Base-by-base conservation (phyloP, 208 protist species). In the Crithidia brevicula region DNA sequence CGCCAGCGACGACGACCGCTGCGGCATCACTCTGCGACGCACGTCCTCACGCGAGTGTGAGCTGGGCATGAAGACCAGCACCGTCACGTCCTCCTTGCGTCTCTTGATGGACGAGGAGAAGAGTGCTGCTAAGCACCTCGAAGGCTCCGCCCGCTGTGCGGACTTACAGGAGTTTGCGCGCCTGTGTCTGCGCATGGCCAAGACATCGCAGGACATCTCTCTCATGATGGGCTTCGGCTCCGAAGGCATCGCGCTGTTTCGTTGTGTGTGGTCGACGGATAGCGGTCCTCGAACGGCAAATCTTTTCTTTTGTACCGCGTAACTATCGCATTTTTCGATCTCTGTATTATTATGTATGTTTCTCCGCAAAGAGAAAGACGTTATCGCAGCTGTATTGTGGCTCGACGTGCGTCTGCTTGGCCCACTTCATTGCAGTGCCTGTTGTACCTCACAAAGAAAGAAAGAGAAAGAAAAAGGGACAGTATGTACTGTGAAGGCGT, bases 201-300 rank as follows among this genome's bases (percentile, higher is more conserved):
- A 64, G 52, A 16, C 49, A 43, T 53, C 27, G 42, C 33, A 22
- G 4, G 46, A 9, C 13, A 18, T 16, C 4, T 60, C 65, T 6
- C 67, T 93, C 43, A 75, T 54, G 68, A 45, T 93, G 58, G 83
- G 84, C 28, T 83, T 93, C 57, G 80, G 81, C 16, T 47, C 56
- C 15, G 60, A 81, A 51, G 77, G 69, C 13, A 60, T 90, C 18
- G 67, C 79, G 16, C 67, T 88, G 38, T 79, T 93, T 58, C 70
- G 74, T 36, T 60, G 87, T 13, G 65, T 77, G 23, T 93, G 87
- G 85, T n/a, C 40, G 9, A 56, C 78, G 15, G 54, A 72, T 5
- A 22, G 38, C 10, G 77, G 75, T 50, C 47, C 57, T 4, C 73
- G 74, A 45, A 72, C 60, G 11, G 79, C 78, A 3, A 67, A 77